These are phyloP conservation scores for Saturnispora ahearnii DNA, from an alignment of 805 yeast species.

Conservation along the genomic window DNA sequence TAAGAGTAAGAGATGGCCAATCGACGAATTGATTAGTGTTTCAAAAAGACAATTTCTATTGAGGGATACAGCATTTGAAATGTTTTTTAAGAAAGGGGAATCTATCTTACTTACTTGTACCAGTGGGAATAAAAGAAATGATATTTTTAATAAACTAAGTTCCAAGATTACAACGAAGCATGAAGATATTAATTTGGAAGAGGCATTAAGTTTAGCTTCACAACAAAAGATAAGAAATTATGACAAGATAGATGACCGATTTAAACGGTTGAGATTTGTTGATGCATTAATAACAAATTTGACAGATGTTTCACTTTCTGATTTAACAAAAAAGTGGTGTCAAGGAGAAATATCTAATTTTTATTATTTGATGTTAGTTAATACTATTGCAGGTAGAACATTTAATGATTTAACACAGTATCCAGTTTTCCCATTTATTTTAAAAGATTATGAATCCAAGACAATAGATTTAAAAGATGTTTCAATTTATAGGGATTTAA, in stretches of 20 bases:
- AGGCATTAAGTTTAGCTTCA: constrained; percentile 44
- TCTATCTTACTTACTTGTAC: constrained; percentile 60
- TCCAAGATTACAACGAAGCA: constrained; percentile 40
- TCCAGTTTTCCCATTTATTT: constrained; percentile 88
- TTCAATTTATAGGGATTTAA: constrained; percentile 57
- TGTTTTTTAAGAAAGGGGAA: constrained; percentile 66
- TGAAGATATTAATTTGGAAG: constrained; percentile 46
- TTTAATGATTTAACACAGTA: constrained; percentile 85
- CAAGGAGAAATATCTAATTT: constrained; percentile 76
- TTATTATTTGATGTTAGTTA: constrained; percentile 68
- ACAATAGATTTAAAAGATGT: constrained; percentile 58
- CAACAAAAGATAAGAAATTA: constrained; percentile 17
- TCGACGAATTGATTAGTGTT: constrained; percentile 50
- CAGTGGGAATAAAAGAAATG: constrained; percentile 45
- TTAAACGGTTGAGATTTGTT: constrained; percentile 4
- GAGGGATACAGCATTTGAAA: constrained; percentile 73
- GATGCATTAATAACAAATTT: constrained; percentile 12
- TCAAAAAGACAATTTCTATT: constrained; percentile 69
- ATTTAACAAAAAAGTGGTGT: constrained; percentile 64
- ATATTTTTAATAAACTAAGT: constrained; percentile 41
- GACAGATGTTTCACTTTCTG: constrained; percentile 20
- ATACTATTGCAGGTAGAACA: constrained; percentile 81
- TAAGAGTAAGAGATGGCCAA: constrained; percentile 49
- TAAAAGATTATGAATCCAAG: constrained; percentile 71
- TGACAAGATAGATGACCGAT: constrained; percentile 3